phyloP scores from a whole-genome alignment of 108 stramenopile species.

The Cyclostephanos invisitatus region DNA sequence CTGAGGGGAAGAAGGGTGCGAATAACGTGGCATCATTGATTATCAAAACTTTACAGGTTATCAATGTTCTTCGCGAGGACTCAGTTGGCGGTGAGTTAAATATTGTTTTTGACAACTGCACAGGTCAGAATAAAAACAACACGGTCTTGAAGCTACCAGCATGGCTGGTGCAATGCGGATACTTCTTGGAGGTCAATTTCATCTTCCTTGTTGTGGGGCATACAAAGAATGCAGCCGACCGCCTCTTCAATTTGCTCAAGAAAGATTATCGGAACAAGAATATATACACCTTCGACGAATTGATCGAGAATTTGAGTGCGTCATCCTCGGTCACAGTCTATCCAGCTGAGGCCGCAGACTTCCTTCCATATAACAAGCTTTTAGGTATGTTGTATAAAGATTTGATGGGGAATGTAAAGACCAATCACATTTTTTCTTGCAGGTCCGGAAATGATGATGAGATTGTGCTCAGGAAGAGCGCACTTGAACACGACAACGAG shows the following conservation, averaged over 20 bases:
- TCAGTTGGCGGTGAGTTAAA: too few relatives aligned
- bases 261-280: not conserved
- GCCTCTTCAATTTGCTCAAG: not conserved
- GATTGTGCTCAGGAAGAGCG: not conserved
- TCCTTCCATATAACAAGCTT: not conserved
- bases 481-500: too few relatives aligned
- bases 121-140: conserved; percentile 42
- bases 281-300: not conserved
- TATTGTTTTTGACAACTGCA: conserved; percentile 29
- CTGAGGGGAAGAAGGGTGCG: not conserved
- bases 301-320: not conserved
- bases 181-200: conserved; percentile 5
- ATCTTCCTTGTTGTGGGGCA: conserved; percentile 8
- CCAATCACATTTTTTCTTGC: conserved; percentile 13
- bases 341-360: not conserved
- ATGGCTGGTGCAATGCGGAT: conserved; percentile 4
- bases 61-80: conserved; percentile 14
- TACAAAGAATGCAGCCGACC: conserved; percentile 7
- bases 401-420: not conserved
- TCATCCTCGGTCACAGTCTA: not conserved
- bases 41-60: conserved; percentile 2
- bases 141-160: conserved; percentile 12
- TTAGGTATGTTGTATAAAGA: not conserved
- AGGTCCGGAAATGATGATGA: not conserved
- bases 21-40: conserved; percentile 33